Percentiles rank a stretch among this genome's conserved stretches.
phyloP scores from a whole-genome alignment of 345 rosid species.

The Syzygium oleosum region DNA sequence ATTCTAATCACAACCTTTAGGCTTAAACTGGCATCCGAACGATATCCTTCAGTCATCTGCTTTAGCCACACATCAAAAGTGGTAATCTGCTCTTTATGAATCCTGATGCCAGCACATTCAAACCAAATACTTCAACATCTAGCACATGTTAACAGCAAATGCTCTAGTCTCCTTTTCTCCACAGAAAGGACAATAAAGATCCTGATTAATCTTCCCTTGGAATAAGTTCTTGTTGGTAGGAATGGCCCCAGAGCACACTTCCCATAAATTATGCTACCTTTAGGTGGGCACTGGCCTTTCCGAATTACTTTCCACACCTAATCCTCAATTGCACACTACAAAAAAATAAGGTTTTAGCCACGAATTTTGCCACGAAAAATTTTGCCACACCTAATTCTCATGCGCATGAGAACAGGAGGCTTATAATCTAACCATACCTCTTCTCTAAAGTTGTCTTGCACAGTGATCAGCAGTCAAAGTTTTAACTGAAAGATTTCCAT shows the following conservation, averaged over 20 bases:
- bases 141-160: too few species aligned
- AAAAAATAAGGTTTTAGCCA: too few species aligned
- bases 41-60: neutral
- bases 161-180: neutral
- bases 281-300: neutral
- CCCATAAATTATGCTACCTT: neutral
- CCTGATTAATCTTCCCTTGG: neutral
- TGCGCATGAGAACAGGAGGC: neutral
- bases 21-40: neutral
- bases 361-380: too few species aligned
- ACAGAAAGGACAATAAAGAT: neutral
- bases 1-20: neutral
- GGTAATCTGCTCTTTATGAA: too few species aligned
- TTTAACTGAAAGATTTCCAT: neutral
- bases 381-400: neutral
- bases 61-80: too few species aligned
- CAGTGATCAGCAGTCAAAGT: neutral
- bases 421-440: neutral
- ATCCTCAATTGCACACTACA: neutral
- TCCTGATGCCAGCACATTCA: too few species aligned
- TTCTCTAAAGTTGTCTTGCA: neutral
- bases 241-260: neutral
- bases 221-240: neutral
- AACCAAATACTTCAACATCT: too few species aligned
- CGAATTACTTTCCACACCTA: neutral